These are phyloP conservation scores for Fusarium brevicatenulatum DNA, from an alignment of 2,329 filamentous ascomycete genomes.

Conservation along the genomic window DNA sequence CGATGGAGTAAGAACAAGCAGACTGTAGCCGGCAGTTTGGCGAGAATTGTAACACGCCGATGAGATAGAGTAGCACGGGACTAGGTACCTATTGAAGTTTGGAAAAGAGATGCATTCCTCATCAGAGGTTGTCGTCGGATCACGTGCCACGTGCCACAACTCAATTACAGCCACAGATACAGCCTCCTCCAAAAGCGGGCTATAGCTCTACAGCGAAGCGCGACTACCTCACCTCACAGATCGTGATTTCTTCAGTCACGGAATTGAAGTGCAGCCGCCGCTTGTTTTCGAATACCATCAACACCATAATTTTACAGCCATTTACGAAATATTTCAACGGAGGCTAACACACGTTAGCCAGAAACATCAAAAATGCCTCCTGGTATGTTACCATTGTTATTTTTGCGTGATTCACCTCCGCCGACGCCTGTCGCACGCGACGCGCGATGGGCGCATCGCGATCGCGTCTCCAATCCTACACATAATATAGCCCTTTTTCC, in stretches of 20 bases:
- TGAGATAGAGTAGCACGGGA: neutral
- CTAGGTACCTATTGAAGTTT: neutral
- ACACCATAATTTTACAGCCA: neutral
- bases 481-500: neutral
- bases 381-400: conserved; percentile 28
- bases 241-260: conserved; percentile 8
- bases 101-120: neutral
- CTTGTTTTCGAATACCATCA: neutral
- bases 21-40: neutral
- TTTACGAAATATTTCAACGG: neutral
- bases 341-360: neutral
- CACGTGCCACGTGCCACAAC: conserved; percentile 19
- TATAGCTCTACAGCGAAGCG: conserved; percentile 5
- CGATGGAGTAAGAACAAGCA: neutral
- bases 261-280: neutral
- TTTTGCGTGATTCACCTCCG: neutral
- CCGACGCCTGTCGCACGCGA: conserved; percentile 1
- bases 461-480: neutral
- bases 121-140: neutral
- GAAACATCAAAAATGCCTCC: conserved; percentile 39
- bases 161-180: conserved; percentile 5
- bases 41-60: neutral
- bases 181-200: conserved; percentile 4
- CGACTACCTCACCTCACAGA: neutral
- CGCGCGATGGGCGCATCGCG: conserved; percentile 10